Evolutionary conservation across 202 grass and related monocot species (phyloP), one percentile per base, ranked within the genome.

Genomic region (Dendrocalamus latiflorus): DNA sequence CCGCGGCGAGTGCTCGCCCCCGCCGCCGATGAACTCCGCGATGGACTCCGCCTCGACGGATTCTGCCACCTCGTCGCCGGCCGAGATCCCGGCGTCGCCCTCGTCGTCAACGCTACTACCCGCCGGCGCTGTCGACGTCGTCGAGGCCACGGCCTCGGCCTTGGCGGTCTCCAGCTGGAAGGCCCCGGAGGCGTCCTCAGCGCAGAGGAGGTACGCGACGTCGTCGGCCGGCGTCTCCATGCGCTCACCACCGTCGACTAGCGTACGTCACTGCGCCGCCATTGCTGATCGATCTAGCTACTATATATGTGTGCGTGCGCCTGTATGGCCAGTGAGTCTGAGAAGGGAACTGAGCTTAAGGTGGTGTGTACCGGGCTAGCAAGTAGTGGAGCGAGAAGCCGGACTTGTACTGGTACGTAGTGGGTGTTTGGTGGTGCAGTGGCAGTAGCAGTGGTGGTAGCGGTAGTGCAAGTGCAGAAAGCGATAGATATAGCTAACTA

Each of bases 121-220:
- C 20, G 6, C 37, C 48, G 61, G 53, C 25, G 67, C 3, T 26
- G 43, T 12, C 63, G 62, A 58, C 81, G 73, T 18, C 63, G 69
- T 36, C 34, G 64, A 79, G 53, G 68, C 24, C 13, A 18, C 68
- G 42, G 21, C 14, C 22, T 24, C 43, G n/a, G n/a, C n/a, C n/a
- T n/a, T n/a, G 45, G 15, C 22, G 24, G n/a, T 26, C 44, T 71
- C 44, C 13, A 71, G 8, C 41, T 15, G 66, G 83, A 65, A 86
- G 67, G 62, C 73, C 75, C 67, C 84, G 50, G 78, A 81, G 65
- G 77, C 78, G 83, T 91, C 91, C 89, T 97, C 94, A 30, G 55
- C 77, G 67, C 94, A 97, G 20, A 91, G 78, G 77, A 97, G 91
- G 85, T 80, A 88, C 26, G 75, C 45, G 64, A 38, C 70, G 55